Conservation (phyloP, 345 rosid genomes). For the Punica granatum region DNA sequence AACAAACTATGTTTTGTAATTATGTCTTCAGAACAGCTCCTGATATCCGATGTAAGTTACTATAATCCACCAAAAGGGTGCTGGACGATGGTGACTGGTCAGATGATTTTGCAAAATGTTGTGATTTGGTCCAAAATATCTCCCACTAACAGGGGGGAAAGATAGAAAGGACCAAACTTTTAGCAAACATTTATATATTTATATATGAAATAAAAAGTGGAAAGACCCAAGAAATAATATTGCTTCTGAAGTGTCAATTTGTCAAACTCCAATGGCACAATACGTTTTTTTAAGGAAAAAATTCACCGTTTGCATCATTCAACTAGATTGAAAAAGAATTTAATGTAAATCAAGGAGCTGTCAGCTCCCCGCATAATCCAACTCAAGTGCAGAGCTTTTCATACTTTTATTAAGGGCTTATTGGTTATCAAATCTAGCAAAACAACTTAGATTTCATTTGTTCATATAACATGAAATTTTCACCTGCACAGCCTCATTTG, state of each 20-base stretch:
- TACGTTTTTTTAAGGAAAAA: too few relatives aligned
- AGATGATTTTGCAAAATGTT: too few relatives aligned
- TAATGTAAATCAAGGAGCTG: background rate
- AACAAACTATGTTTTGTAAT: too few relatives aligned
- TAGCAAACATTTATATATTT: too few relatives aligned
- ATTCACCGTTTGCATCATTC: background rate
- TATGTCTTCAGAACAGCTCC: background rate
- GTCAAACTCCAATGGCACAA: too few relatives aligned
- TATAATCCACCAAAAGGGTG: background rate
- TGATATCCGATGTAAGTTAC: background rate
- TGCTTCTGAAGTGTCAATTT: too few relatives aligned
- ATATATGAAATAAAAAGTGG: too few relatives aligned
- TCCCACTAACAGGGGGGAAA: too few relatives aligned
- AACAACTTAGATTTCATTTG: background rate
- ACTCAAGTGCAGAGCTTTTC: background rate
- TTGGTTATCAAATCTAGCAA: background rate
- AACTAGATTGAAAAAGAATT: background rate
- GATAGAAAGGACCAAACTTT: too few relatives aligned
- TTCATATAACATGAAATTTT: background rate
- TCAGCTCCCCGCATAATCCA: background rate
- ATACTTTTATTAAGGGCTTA: background rate
- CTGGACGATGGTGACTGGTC: too few relatives aligned
- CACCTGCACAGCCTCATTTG: conserved; percentile 94
- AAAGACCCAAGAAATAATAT: too few relatives aligned
- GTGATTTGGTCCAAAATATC: too few relatives aligned